Evolutionary conservation across 805 yeast genomes (phyloP).

Genomic region (Yarrowia hollandica): DNA sequence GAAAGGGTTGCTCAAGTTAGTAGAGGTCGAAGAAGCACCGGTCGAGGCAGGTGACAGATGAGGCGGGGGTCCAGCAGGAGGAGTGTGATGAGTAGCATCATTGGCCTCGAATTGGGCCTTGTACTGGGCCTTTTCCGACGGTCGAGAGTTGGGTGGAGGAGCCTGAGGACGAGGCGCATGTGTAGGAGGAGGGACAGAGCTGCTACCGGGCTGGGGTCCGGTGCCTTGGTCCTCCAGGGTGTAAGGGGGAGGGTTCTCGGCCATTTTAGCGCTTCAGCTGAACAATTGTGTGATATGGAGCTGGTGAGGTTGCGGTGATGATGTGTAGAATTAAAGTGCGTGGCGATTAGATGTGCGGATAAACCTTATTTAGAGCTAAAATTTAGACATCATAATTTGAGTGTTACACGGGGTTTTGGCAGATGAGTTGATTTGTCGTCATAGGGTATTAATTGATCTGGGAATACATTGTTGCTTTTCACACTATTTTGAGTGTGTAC

Average conservation of each 20-base stretch:
- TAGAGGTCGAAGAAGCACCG: background rate
- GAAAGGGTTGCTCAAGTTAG: background rate
- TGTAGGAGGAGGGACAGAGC: background rate
- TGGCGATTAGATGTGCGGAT: background rate
- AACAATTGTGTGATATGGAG: background rate
- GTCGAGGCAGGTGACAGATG: background rate
- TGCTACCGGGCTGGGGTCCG: slow-evolving; percentile 3
- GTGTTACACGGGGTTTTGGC: too few relatives aligned
- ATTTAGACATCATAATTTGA: too few relatives aligned
- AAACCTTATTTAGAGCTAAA: background rate
- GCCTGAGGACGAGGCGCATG: background rate
- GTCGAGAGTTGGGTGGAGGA: background rate
- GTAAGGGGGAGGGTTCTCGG: slow-evolving; percentile 8
- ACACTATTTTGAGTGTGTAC: too few relatives aligned
- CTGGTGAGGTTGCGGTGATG: background rate
- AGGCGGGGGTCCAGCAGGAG: slow-evolving; percentile 18
- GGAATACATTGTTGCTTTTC: too few relatives aligned
- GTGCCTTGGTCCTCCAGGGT: slow-evolving; percentile 8
- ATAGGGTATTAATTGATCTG: too few relatives aligned
- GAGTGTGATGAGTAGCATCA: background rate
- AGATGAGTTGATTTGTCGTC: too few relatives aligned
- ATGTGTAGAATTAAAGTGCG: background rate
- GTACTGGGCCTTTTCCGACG: slow-evolving; percentile 13
- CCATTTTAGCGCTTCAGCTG: background rate
- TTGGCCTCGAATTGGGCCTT: slow-evolving; percentile 19